Evolutionary conservation across 768 basidiomycete genomes (phyloP), one percentile per base, ranked within the genome.

Genomic region (Termitomyces sp.): DNA sequence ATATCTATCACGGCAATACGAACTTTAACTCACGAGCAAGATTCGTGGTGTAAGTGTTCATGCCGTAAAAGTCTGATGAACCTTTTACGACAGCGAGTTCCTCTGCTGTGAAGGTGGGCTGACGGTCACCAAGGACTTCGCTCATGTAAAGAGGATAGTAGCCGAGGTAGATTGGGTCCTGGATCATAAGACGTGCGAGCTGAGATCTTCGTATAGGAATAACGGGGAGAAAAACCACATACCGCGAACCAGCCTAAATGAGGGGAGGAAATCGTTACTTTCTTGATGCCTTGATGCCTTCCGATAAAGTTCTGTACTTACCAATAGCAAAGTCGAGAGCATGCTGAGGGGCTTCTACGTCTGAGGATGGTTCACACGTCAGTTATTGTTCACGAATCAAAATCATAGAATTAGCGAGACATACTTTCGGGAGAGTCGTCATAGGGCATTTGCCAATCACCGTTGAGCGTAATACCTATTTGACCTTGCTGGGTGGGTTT

Each of bases 381-480:
- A 53, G 25, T 11, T 9, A 33, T 7, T 15, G n/a, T n/a, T 42
- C 29, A 22, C n/a, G 22, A n/a, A 7, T n/a, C 20, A 45, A n/a
- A 25, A 53, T 25, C 1, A n/a, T 12, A 7, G 42, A 23, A 29
- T 27, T 43, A 44, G 47, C 27, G 38, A 13, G 84, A 60, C 64
- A 15, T 50, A 89, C 89, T 89, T 63, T 84, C 82, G 10, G 80
- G 82, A 38, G 67, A 76, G 58, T 87, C 78, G 59, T 89, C 85
- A 57, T 83, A 90, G 7, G 89, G 88, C 66, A 86, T 81, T 31
- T 80, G 75, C 85, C 85, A 89, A 66, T 88, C 85, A 12, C 87
- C 85, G 60, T 89, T 89, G 42, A 90, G 73, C 0, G 89, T 90
- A 63, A 91, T 89, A n/a, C 88, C 88, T 60, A 91, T 87, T 59